These are phyloP conservation scores for Psilocybe sp. DNA, from an alignment of 768 basidiomycete genomes.

Conservation along the genomic window DNA sequence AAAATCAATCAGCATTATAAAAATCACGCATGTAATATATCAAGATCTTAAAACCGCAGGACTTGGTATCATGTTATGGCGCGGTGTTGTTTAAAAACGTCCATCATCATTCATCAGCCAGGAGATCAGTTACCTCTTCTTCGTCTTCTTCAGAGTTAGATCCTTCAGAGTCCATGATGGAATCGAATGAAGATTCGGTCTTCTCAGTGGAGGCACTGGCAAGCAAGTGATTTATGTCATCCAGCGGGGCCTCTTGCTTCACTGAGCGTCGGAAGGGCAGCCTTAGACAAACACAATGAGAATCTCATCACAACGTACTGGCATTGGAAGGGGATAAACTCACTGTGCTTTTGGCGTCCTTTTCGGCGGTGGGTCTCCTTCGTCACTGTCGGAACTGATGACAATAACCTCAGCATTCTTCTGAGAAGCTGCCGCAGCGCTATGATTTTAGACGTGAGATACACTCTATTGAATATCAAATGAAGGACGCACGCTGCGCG, in stretches of 20 bases:
- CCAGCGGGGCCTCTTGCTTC: constrained; percentile 37
- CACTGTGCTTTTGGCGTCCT: constrained; percentile 13
- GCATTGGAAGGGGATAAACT: not conserved
- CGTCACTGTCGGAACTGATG: constrained; percentile 39
- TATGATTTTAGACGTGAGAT: not conserved
- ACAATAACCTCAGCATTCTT: constrained; percentile 31
- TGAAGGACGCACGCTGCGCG: constrained; percentile 45
- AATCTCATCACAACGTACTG: too few relatives aligned
- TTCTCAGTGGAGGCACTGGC: constrained; percentile 19
- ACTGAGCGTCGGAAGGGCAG: constrained; percentile 12
- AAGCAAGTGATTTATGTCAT: constrained; percentile 34
- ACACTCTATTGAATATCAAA: not conserved
- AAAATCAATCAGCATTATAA: not conserved
- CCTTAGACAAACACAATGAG: constrained; percentile 1
- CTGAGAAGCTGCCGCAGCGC: constrained; percentile 33
- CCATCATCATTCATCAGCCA: constrained; percentile 28
- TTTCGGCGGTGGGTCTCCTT: constrained; percentile 21
- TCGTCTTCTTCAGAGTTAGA: constrained; percentile 38
- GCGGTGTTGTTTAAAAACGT: not conserved
- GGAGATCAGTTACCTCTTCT: constrained; percentile 49
- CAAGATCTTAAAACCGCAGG: not conserved
- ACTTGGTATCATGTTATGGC: not conserved
- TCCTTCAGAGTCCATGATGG: constrained; percentile 44
- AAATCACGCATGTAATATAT: not conserved
- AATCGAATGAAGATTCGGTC: constrained; percentile 32